Percentiles rank a stretch among this genome's conserved stretches.
Evolutionary conservation across 768 basidiomycete genomes (phyloP).

Genomic region (Leucocoprinus birnbaumii): DNA sequence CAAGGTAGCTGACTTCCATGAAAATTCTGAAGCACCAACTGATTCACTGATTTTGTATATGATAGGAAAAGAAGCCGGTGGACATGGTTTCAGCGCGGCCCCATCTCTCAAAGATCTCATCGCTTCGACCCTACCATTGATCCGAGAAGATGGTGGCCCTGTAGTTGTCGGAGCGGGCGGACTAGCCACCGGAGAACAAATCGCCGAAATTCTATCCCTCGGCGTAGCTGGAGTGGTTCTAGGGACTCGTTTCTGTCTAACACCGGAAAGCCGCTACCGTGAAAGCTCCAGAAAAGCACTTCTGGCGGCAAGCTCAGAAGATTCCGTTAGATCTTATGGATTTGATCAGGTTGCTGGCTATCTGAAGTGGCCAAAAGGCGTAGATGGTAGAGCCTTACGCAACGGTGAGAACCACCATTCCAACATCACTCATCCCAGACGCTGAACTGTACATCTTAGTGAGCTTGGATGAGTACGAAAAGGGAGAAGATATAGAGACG

Average conservation of each 20-base stretch:
- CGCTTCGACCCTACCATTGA: constrained; percentile 44
- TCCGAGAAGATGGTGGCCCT: constrained; percentile 36
- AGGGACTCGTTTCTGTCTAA: constrained; percentile 75
- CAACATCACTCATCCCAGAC: too few species aligned
- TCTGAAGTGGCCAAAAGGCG: constrained; percentile 56
- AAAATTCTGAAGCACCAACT: too few species aligned
- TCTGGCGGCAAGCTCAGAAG: constrained; percentile 37
- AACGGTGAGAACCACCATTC: constrained; percentile 34
- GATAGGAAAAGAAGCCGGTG: constrained; percentile 76
- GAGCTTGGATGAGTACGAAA: constrained; percentile 56
- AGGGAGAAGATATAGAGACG: constrained; percentile 26
- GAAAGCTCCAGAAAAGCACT: constrained; percentile 52
- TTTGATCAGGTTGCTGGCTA: constrained; percentile 59
- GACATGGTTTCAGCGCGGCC: constrained; percentile 61
- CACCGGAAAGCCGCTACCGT: constrained; percentile 61
- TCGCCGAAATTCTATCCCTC: constrained; percentile 61
- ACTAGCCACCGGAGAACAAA: constrained; percentile 57
- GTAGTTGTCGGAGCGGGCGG: constrained; percentile 77
- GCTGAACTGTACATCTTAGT: constrained; percentile 20
- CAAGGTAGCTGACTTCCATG: constrained; percentile 60
- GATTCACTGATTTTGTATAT: too few species aligned
- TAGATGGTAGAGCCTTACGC: constrained; percentile 60
- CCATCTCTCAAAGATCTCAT: constrained; percentile 61
- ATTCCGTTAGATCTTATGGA: constrained; percentile 56
- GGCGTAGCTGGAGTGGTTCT: constrained; percentile 68